A percentile compares a stretch with the other conserved stretches of the same genome.
Conservation (phyloP, 2,329 filamentous ascomycete species). For the Talaromyces sp. region DNA sequence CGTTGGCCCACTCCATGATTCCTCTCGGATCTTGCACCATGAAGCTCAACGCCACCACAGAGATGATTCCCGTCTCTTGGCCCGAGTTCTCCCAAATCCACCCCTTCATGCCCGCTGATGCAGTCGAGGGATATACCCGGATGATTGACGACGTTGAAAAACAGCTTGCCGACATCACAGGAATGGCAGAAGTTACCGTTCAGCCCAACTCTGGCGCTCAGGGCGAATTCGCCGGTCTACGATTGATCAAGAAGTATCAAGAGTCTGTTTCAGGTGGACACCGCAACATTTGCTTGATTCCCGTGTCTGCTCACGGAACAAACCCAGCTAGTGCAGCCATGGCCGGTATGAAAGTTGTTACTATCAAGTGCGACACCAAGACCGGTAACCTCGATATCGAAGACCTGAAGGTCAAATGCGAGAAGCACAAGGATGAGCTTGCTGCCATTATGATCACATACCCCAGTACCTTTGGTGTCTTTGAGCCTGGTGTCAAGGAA, state of each 20-base stretch:
- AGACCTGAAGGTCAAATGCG: conserved; percentile 82
- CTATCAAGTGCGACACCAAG: conserved; percentile 81
- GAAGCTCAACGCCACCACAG: conserved; percentile 92
- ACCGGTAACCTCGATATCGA: conserved; percentile 87
- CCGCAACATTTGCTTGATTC: conserved; percentile 90
- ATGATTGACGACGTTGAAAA: conserved; percentile 70
- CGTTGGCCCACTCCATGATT: conserved; percentile 95
- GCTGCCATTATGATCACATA: conserved; percentile 97
- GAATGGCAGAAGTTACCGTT: conserved; percentile 82
- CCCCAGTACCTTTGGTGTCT: conserved; percentile 90
- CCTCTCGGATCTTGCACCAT: conserved; percentile 95
- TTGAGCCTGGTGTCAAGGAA: conserved; percentile 83
- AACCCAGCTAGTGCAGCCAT: conserved; percentile 94
- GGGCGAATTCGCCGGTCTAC: conserved; percentile 87
- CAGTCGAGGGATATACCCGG: conserved; percentile 64
- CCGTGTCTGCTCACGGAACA: conserved; percentile 90
- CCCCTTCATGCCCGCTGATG: conserved; percentile 67
- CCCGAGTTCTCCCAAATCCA: conserved; percentile 75
- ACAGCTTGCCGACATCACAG: conserved; percentile 78
- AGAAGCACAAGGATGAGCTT: conserved; percentile 80
- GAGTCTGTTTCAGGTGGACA: conserved; percentile 62
- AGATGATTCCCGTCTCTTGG: conserved; percentile 84
- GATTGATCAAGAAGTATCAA: conserved; percentile 81
- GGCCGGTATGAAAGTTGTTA: conserved; percentile 91
- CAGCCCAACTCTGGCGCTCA: conserved; percentile 96